Conservation (phyloP, 2,329 filamentous ascomycete genomes). For the Diaporthe sp. region DNA sequence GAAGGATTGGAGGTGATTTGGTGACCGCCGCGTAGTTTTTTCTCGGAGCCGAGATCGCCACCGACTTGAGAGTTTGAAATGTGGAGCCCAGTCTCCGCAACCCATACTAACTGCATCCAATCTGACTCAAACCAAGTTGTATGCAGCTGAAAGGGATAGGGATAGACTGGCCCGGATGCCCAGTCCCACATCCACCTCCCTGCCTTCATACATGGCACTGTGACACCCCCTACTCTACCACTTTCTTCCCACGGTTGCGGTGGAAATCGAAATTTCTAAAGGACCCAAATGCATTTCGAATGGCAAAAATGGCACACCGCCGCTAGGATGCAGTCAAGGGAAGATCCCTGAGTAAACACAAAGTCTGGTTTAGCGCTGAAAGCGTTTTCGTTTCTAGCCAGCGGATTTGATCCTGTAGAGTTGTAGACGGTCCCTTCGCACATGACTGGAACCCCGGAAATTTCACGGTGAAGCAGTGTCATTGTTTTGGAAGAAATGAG, state of each 20-base stretch:
- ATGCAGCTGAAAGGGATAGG: conserved; percentile 6
- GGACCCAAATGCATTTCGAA: not conserved
- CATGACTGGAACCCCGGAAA: conserved; percentile 6
- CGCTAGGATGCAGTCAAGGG: not conserved
- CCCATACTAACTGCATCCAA: too few relatives aligned
- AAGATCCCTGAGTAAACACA: not conserved
- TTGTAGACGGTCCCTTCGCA: not conserved
- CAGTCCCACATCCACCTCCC: not conserved
- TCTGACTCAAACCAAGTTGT: not conserved
- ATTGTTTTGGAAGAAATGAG: conserved; percentile 6
- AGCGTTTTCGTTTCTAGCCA: not conserved
- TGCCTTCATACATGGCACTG: not conserved
- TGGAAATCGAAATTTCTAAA: not conserved
- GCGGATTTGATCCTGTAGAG: not conserved
- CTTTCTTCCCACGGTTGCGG: not conserved
- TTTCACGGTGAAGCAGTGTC: not conserved
- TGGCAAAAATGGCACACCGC: not conserved
- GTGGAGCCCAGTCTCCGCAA: not conserved
- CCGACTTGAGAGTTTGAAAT: conserved; percentile 6
- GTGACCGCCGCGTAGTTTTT: not conserved
- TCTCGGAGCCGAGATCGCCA: not conserved
- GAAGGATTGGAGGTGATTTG: not conserved
- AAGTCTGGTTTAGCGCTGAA: conserved; percentile 1
- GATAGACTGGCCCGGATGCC: not conserved
- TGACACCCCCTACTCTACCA: not conserved